Percentiles rank a stretch among this genome's conserved stretches.
phyloP scores from a whole-genome alignment of 192 early-diverging fungal genomes.

The Mortierella antarctica region DNA sequence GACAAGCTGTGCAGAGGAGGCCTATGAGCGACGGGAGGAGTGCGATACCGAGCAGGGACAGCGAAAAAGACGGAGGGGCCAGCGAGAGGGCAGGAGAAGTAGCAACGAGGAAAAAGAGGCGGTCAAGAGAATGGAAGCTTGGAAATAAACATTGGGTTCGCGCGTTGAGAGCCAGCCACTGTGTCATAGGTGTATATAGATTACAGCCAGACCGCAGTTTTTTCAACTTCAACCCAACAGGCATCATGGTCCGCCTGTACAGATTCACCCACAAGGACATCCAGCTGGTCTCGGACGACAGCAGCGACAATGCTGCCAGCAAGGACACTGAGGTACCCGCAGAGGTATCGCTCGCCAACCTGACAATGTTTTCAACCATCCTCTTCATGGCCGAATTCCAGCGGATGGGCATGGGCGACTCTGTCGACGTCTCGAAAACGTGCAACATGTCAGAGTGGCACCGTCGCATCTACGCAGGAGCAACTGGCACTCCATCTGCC shows the following conservation, averaged over 20 bases:
- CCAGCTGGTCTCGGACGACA: slow-evolving; percentile 7
- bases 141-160: no score
- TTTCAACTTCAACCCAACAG: neutral
- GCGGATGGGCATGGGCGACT: slow-evolving; percentile 33
- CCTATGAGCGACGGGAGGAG: no score
- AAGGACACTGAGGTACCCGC: neutral
- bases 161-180: no score
- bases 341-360: slow-evolving; percentile 27
- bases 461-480: slow-evolving; percentile 34
- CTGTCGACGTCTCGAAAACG: slow-evolving; percentile 41
- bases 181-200: neutral
- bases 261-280: slow-evolving; percentile 36
- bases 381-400: slow-evolving; percentile 41
- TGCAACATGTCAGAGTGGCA: slow-evolving; percentile 53
- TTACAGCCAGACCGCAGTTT: neutral
- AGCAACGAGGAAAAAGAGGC: no score
- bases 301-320: neutral
- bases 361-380: slow-evolving; percentile 49
- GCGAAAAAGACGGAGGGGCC: no score
- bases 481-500: neutral
- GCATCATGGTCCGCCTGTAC: slow-evolving; percentile 30
- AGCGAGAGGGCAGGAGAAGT: no score
- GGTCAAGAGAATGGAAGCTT: no score
- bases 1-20: no score
- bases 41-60: no score